These are phyloP conservation scores for Trametes gibbosa DNA, from an alignment of 768 basidiomycete species.

Conservation along the genomic window DNA sequence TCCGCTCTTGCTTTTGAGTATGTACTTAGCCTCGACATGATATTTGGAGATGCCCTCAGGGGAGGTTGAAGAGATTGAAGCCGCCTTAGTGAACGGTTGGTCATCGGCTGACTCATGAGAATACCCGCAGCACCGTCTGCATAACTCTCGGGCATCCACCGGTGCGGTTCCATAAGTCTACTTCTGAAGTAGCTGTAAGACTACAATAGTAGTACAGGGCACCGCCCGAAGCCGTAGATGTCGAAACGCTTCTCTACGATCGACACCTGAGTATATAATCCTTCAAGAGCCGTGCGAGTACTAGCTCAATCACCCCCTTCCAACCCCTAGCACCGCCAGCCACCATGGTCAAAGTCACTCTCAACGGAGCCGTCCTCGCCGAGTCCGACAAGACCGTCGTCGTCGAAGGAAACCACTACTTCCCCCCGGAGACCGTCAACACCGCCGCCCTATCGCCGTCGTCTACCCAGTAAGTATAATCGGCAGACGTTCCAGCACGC, in stretches of 20 bases:
- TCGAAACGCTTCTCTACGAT: slow-evolving; percentile 5
- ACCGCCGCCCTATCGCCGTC: slow-evolving; percentile 48
- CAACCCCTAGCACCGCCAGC: not conserved
- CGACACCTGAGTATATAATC: slow-evolving; percentile 7
- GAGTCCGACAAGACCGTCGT: slow-evolving; percentile 52
- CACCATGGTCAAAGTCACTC: slow-evolving; percentile 47
- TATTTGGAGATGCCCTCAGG: too few relatives aligned
- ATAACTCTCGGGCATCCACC: too few relatives aligned
- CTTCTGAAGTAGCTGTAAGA: too few relatives aligned
- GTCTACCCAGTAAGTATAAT: slow-evolving; percentile 42
- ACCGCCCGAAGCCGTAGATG: too few relatives aligned
- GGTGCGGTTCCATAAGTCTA: too few relatives aligned
- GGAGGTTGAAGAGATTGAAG: too few relatives aligned
- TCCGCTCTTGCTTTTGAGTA: too few relatives aligned
- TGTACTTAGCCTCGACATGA: too few relatives aligned
- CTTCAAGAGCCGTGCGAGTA: not conserved
- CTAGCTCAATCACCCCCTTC: not conserved
- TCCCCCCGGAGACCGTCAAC: slow-evolving; percentile 56
- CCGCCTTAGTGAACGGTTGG: too few relatives aligned
- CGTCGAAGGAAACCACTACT: slow-evolving; percentile 73
- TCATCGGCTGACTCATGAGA: too few relatives aligned
- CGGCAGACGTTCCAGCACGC: not conserved
- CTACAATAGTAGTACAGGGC: too few relatives aligned
- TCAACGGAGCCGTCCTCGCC: slow-evolving; percentile 54
- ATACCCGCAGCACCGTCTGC: not conserved